Percentiles rank a stretch among this genome's conserved stretches.
Evolutionary conservation across 2,329 filamentous ascomycete genomes (phyloP).

Genomic region (Shiraia bambusicola): DNA sequence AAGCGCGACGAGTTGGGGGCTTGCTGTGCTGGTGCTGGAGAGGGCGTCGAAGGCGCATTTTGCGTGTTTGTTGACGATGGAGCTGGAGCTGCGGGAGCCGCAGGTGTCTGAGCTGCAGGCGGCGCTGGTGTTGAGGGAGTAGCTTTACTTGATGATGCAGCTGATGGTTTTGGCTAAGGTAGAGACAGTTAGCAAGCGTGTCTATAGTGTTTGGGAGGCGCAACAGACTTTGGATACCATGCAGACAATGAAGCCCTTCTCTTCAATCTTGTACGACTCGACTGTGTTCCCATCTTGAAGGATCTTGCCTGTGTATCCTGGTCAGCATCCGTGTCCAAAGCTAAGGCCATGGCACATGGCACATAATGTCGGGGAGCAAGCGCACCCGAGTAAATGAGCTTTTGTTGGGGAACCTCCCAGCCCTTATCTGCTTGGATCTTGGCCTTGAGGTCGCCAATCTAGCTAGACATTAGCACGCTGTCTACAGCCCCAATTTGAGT

Average conservation of each 20-base stretch:
- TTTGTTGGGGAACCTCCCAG: constrained; percentile 87
- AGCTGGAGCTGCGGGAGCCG: constrained; percentile 58
- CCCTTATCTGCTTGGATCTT: constrained; percentile 91
- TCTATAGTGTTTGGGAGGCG: constrained; percentile 4
- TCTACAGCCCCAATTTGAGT: constrained; percentile 15
- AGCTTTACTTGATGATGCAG: constrained; percentile 52
- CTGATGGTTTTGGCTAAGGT: constrained; percentile 68
- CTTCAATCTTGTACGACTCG: constrained; percentile 96
- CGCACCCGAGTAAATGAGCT: constrained; percentile 97
- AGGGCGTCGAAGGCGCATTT: constrained; percentile 54
- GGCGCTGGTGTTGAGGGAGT: constrained; percentile 60
- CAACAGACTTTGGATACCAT: constrained; percentile 87
- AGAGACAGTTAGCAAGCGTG: constrained; percentile 19
- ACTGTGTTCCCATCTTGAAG: constrained; percentile 96
- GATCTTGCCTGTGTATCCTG: constrained; percentile 74
- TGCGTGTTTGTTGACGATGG: constrained; percentile 51
- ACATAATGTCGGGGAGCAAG: constrained; percentile 8
- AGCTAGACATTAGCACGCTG: constrained; percentile 13
- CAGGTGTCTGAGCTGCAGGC: constrained; percentile 50
- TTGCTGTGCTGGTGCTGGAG: constrained; percentile 51
- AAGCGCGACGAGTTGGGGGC: constrained; percentile 48
- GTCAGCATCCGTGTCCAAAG: constrained; percentile 30
- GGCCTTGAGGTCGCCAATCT: constrained; percentile 90
- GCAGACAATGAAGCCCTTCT: constrained; percentile 99
- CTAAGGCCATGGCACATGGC: constrained; percentile 13